Evolutionary conservation across 2,329 filamentous ascomycete species (phyloP), one percentile per base, ranked within the genome.

Genomic region (Colletotrichum tabaci): DNA sequence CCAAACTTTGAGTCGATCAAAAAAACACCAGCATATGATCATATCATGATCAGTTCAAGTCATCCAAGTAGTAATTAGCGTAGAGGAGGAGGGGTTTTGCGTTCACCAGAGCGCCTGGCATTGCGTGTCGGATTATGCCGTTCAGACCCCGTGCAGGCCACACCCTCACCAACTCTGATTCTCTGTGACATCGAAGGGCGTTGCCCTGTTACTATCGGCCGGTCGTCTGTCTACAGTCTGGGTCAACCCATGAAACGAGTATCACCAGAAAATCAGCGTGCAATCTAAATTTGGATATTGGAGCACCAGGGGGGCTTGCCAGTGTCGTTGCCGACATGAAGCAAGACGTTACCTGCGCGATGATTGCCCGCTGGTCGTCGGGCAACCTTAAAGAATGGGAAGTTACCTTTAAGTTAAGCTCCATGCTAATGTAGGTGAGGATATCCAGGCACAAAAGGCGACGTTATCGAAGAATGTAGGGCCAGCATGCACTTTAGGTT

Each of bases 121-220:
- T 62, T 67, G 46, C 67, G 57, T 67, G 67, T 71, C 67, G 67
- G 67, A 71, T 71, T 67, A 62, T 58, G 57, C 63, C 63, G 49
- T 35, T 44, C 23, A 30, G 4, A n/a, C 9, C 18, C 26, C 1
- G 5, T 67, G 23, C 57, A 71, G 46, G 50, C 63, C 35, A 30
- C 44, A 62, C 26, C 26, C 26, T 30, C 26, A 30, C 26, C 26
- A 30, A 6, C 26, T 30, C 26, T 30, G 26, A 30, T 30, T 30
- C 26, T 30, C 26, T 30, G 13, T 44, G 35, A 55, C 21, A 13
- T 53, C 10, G 23, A 55, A 23, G 6, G 4, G 3, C 30, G 8
- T 53, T 61, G 13, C 23, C 53, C 56, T 49, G n/a, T 56, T 9
- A 7, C 26, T 40, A 4, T 23, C 42, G 26, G 40, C 42, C 38